Conservation (phyloP, 2,329 filamentous ascomycete genomes). For the Aspergillus terreus region DNA sequence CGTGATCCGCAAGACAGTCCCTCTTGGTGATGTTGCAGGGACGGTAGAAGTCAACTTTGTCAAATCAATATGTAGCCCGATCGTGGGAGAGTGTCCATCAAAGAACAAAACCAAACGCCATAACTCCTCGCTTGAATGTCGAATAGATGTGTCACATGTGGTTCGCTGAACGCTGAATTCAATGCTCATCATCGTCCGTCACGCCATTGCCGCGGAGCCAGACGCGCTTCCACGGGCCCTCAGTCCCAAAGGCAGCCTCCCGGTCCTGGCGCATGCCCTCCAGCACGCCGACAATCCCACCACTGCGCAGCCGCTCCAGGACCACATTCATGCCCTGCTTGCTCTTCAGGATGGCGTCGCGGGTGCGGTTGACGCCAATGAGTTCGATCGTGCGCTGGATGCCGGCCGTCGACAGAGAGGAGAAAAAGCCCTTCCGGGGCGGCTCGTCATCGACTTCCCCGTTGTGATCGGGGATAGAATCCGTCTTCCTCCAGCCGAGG, state of each 20-base stretch:
- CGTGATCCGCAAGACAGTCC: conserved; percentile 9
- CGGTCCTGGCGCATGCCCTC: conserved; percentile 66
- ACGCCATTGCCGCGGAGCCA: conserved; percentile 34
- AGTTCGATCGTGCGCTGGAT: conserved; percentile 62
- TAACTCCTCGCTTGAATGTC: conserved; percentile 24
- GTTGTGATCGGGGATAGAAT: conserved; percentile 32
- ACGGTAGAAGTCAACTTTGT: background rate
- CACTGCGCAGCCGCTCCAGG: conserved; percentile 59
- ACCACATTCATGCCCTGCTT: conserved; percentile 66
- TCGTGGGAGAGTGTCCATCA: conserved; percentile 20
- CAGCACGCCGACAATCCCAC: conserved; percentile 65
- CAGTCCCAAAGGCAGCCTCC: conserved; percentile 38
- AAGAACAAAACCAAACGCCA: conserved; percentile 17
- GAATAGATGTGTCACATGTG: conserved; percentile 12
- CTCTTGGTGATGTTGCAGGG: conserved; percentile 6
- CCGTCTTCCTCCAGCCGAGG: conserved; percentile 39
- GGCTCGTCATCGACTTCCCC: conserved; percentile 48
- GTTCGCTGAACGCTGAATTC: background rate
- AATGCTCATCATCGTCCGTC: conserved; percentile 24
- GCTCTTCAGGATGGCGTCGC: conserved; percentile 59
- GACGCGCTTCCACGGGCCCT: conserved; percentile 41
- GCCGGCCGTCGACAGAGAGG: conserved; percentile 56
- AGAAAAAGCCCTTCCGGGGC: conserved; percentile 55
- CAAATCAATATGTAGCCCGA: conserved; percentile 6
- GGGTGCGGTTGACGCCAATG: conserved; percentile 58